These are phyloP conservation scores for Scedosporium apiospermum DNA, from an alignment of 2,329 filamentous ascomycete genomes.

Conservation along the genomic window DNA sequence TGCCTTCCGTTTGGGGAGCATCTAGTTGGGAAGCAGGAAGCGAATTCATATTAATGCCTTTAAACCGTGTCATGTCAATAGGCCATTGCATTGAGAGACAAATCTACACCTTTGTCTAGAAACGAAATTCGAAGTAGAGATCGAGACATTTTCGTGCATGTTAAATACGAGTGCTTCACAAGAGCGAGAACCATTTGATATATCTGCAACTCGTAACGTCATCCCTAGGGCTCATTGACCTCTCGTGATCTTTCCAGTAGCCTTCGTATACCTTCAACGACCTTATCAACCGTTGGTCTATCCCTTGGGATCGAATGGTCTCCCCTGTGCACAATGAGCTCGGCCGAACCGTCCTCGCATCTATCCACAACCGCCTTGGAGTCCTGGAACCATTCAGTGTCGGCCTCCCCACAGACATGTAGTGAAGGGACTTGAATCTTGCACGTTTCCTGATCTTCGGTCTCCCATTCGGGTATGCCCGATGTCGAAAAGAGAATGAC, in stretches of 20 bases:
- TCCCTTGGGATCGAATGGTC: background rate
- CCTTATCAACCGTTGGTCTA: background rate
- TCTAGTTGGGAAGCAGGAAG: no score
- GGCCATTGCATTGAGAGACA: no score
- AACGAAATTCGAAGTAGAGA: no score
- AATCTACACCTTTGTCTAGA: no score
- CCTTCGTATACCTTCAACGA: background rate
- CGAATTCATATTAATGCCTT: no score
- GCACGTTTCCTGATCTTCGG: background rate
- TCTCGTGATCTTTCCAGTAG: background rate
- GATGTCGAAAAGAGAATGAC: slow-evolving; percentile 7
- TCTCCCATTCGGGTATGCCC: background rate
- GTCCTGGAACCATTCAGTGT: background rate
- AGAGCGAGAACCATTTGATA: no score
- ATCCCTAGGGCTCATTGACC: no score
- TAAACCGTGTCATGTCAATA: no score
- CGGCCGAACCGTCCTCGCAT: background rate
- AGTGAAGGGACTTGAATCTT: slow-evolving; percentile 6
- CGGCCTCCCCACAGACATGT: slow-evolving; percentile 1
- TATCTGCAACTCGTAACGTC: no score
- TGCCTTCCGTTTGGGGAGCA: no score
- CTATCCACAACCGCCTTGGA: background rate
- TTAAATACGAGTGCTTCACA: no score
- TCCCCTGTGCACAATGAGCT: background rate
- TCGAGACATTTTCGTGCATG: no score